A percentile compares a stretch with the other conserved stretches of the same genome.
Conservation (phyloP, 352 stramenopile species). For the Phytophthora pistaciae region DNA sequence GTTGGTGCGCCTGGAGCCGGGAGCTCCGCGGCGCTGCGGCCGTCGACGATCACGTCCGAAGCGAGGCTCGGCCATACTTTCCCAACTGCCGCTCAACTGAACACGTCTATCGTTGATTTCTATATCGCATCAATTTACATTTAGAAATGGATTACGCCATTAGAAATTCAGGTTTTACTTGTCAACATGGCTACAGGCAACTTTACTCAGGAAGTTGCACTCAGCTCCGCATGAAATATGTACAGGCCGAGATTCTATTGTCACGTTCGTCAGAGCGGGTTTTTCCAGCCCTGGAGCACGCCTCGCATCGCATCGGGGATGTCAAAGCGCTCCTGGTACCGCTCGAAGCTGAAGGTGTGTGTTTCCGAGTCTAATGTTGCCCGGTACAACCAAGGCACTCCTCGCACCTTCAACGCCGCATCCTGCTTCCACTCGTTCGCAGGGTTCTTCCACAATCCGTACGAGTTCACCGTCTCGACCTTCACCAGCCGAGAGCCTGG, state of each 20-base stretch:
- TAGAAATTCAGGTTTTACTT: neutral
- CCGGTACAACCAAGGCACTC: conserved; percentile 71
- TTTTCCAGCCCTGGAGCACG: conserved; percentile 46
- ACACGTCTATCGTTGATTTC: no score
- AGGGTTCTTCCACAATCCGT: conserved; percentile 75
- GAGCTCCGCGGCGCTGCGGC: conserved; percentile 16
- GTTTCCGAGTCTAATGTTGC: conserved; percentile 41
- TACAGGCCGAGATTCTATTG: neutral
- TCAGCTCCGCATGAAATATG: no score
- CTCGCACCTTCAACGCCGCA: conserved; percentile 57
- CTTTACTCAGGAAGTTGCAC: no score
- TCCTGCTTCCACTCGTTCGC: conserved; percentile 71
- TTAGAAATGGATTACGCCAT: conserved; percentile 7
- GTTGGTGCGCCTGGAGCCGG: conserved; percentile 20
- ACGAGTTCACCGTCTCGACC: conserved; percentile 63
- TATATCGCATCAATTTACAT: neutral
- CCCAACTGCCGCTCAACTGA: neutral
- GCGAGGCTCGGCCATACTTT: conserved; percentile 29
- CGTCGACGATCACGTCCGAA: conserved; percentile 32
- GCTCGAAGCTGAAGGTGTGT: conserved; percentile 29
- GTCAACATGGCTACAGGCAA: neutral
- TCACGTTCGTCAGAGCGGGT: conserved; percentile 11
- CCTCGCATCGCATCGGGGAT: conserved; percentile 28
- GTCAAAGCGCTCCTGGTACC: conserved; percentile 31
- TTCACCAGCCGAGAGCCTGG: conserved; percentile 61